These are phyloP conservation scores for Pythium phragmiticola DNA, from an alignment of 352 stramenopile genomes.

Conservation along the genomic window DNA sequence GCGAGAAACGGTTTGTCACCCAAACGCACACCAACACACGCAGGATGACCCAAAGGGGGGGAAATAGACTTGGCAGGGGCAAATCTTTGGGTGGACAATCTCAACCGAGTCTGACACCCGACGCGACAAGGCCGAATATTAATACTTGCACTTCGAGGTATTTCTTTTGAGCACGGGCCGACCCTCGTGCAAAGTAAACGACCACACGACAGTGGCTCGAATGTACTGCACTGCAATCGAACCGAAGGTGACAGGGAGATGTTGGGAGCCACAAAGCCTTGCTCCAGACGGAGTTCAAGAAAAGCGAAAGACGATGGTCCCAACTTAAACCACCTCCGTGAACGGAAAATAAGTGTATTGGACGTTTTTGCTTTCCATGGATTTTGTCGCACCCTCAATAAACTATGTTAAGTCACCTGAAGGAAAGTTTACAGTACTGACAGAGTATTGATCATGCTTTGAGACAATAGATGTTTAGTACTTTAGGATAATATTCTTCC, in stretches of 20 bases:
- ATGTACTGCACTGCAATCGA: background rate
- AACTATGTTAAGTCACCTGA: no score
- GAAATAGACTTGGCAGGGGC: background rate
- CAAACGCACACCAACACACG: slow-evolving; percentile 8
- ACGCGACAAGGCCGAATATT: background rate
- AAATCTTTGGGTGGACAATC: slow-evolving; percentile 19
- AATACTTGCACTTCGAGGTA: background rate
- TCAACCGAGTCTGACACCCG: background rate
- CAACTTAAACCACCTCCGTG: no score
- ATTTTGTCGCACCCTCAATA: no score
- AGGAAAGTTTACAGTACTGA: no score
- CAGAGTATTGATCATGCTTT: no score
- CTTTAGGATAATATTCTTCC: no score
- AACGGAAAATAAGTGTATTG: no score
- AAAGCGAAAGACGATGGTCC: no score
- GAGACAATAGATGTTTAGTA: no score
- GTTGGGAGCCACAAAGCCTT: background rate
- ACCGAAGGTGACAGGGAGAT: background rate
- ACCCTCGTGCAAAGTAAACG: background rate
- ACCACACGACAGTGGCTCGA: background rate
- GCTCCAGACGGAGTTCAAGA: no score
- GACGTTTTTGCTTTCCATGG: no score
- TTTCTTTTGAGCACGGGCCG: no score
- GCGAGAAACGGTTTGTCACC: slow-evolving; percentile 17
- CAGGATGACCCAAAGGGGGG: background rate